These are phyloP conservation scores for Asterionellopsis glacialis DNA, from an alignment of 108 stramenopile genomes.

Conservation along the genomic window DNA sequence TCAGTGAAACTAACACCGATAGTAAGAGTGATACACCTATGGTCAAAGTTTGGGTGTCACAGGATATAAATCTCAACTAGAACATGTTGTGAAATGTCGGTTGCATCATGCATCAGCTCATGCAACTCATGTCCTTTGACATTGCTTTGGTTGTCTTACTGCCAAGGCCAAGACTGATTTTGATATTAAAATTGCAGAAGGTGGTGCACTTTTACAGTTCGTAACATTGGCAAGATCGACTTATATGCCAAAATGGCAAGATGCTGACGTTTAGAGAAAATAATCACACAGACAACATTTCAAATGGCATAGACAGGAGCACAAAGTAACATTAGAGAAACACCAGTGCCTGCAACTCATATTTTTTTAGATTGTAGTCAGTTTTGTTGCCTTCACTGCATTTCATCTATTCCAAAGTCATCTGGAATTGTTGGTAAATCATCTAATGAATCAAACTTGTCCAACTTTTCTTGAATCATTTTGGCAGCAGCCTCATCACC, in stretches of 20 bases:
- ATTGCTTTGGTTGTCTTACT: slow-evolving; percentile 51
- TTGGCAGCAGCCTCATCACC: slow-evolving; percentile 31
- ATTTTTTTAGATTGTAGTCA: no score
- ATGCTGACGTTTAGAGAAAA: slow-evolving; percentile 24
- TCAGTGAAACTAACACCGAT: no score
- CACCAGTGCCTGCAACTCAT: no score
- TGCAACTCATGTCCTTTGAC: slow-evolving; percentile 59
- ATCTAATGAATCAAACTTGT: slow-evolving; percentile 29
- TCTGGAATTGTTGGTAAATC: slow-evolving; percentile 17
- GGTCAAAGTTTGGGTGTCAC: slow-evolving; percentile 41
- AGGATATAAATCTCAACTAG: slow-evolving; percentile 32
- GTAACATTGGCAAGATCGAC: slow-evolving; percentile 61
- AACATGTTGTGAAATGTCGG: slow-evolving; percentile 57
- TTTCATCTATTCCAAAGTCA: not conserved
- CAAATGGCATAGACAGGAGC: no score
- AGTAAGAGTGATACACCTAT: no score
- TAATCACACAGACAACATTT: no score
- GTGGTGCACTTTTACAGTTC: slow-evolving; percentile 61
- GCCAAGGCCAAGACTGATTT: slow-evolving; percentile 45
- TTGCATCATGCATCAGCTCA: slow-evolving; percentile 72
- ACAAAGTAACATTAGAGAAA: no score
- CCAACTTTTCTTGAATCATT: slow-evolving; percentile 34
- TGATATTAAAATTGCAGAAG: slow-evolving; percentile 75
- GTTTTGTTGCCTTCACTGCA: slow-evolving; percentile 1
- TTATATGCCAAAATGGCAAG: slow-evolving; percentile 69